A percentile compares a stretch with the other conserved stretches of the same genome.
These are phyloP conservation scores for Pseudopithomyces chartarum DNA, from an alignment of 2,329 filamentous ascomycete species.

Conservation along the genomic window DNA sequence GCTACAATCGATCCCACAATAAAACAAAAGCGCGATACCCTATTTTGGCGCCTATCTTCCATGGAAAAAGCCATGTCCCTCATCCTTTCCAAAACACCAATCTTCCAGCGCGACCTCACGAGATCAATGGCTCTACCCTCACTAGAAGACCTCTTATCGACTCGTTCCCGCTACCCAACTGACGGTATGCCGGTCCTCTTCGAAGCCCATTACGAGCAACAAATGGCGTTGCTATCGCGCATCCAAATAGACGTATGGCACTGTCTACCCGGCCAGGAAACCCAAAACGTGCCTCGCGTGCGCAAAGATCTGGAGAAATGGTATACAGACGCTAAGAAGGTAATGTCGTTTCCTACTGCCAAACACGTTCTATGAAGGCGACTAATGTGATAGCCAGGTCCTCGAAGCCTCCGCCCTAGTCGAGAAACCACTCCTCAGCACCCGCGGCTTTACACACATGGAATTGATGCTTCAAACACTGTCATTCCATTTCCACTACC, in stretches of 20 bases:
- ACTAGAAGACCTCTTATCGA: slow-evolving; percentile 4
- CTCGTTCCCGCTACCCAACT: background rate
- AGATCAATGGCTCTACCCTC: background rate
- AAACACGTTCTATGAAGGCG: background rate
- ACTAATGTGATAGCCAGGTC: background rate
- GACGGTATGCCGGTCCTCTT: slow-evolving; percentile 5
- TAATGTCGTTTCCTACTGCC: background rate
- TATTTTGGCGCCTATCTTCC: slow-evolving; percentile 10
- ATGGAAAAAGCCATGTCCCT: slow-evolving; percentile 5
- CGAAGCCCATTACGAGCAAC: slow-evolving; percentile 1
- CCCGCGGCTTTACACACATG: background rate
- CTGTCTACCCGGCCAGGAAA: slow-evolving; percentile 6
- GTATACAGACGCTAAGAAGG: slow-evolving; percentile 1
- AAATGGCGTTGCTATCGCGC: slow-evolving; percentile 7
- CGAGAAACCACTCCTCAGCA: slow-evolving; percentile 6
- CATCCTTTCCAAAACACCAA: slow-evolving; percentile 6
- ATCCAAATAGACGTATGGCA: slow-evolving; percentile 8
- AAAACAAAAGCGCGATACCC: background rate
- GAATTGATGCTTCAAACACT: slow-evolving; percentile 3
- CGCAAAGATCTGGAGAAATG: background rate
- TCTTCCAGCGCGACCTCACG: slow-evolving; percentile 8
- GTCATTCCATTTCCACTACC: slow-evolving; percentile 1
- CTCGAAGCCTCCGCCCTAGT: slow-evolving; percentile 8
- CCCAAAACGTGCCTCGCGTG: background rate
- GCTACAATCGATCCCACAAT: slow-evolving; percentile 1